Conservation (phyloP, 2,329 filamentous ascomycete genomes). For the Diaporthe sp. region DNA sequence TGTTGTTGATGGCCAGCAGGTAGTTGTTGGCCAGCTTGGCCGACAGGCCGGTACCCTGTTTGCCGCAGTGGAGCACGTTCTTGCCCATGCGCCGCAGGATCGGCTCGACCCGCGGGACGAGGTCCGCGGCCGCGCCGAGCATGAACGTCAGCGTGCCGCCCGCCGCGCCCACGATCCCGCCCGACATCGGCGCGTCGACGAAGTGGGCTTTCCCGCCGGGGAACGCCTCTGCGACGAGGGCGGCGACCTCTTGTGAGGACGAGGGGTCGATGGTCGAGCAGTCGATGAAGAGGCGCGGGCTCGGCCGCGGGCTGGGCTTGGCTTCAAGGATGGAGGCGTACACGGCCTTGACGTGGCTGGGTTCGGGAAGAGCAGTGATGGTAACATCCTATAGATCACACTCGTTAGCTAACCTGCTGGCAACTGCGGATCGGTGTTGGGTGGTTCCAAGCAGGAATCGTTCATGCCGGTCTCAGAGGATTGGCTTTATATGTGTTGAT, state of each 20-base stretch:
- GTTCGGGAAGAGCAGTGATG: conserved; percentile 90
- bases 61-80: conserved; percentile 86
- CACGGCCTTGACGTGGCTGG: conserved; percentile 86
- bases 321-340: conserved; percentile 81
- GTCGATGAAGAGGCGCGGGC: conserved; percentile 88
- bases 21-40: conserved; percentile 99
- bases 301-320: conserved; percentile 58
- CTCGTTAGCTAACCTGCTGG: conserved; percentile 32
- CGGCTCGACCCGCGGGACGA: conserved; percentile 75
- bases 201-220: conserved; percentile 79
- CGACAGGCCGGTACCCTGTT: conserved; percentile 85
- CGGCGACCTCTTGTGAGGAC: conserved; percentile 83
- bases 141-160: conserved; percentile 95
- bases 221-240: conserved; percentile 66
- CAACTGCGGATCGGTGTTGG: background rate
- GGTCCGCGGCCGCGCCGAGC: conserved; percentile 77
- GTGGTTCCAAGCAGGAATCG: conserved; percentile 18
- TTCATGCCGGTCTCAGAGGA: conserved; percentile 70
- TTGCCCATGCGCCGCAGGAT: conserved; percentile 87
- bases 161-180: conserved; percentile 90
- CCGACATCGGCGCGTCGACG: conserved; percentile 96
- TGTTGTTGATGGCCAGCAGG: conserved; percentile 93
- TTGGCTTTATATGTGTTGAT: conserved; percentile 74
- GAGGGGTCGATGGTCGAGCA: conserved; percentile 96
- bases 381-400: conserved; percentile 76